Evolutionary conservation across 73 alveolate species (phyloP).

Genomic region (Paraurostyla sp.): DNA sequence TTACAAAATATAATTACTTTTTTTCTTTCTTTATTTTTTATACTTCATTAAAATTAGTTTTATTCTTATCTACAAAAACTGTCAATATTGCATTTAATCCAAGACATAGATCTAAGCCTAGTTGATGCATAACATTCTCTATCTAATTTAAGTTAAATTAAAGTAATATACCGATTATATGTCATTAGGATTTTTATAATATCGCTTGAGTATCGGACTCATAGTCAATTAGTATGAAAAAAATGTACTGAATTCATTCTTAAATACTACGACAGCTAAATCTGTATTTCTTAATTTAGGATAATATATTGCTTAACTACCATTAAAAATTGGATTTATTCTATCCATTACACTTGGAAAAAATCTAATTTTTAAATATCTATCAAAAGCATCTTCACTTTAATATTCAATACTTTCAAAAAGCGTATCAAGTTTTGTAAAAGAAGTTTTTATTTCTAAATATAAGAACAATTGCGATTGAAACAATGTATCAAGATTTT

Average conservation of each 20-base stretch:
- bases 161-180: not conserved
- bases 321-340: constrained; percentile 24
- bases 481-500: not conserved
- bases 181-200: constrained; percentile 1
- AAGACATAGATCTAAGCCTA: not conserved
- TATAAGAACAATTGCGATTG: constrained; percentile 7
- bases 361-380: constrained; percentile 38
- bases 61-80: constrained; percentile 42
- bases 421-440: not conserved
- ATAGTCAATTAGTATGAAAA: not conserved
- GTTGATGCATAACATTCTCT: not conserved
- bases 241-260: constrained; percentile 34
- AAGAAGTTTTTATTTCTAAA: constrained; percentile 12
- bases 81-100: constrained; percentile 18
- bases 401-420: constrained; percentile 32
- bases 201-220: not conserved
- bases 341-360: constrained; percentile 33
- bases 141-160: not conserved
- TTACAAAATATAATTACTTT: not conserved
- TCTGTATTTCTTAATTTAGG: not conserved
- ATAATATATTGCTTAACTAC: not conserved
- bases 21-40: constrained; percentile 18
- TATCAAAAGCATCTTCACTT: constrained; percentile 57
- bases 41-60: constrained; percentile 38
- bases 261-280: constrained; percentile 18